Evolutionary conservation across 495 filamentous ascomycete genomes (phyloP), one percentile per base, ranked within the genome.

Genomic region (Delitschia confertaspora): DNA sequence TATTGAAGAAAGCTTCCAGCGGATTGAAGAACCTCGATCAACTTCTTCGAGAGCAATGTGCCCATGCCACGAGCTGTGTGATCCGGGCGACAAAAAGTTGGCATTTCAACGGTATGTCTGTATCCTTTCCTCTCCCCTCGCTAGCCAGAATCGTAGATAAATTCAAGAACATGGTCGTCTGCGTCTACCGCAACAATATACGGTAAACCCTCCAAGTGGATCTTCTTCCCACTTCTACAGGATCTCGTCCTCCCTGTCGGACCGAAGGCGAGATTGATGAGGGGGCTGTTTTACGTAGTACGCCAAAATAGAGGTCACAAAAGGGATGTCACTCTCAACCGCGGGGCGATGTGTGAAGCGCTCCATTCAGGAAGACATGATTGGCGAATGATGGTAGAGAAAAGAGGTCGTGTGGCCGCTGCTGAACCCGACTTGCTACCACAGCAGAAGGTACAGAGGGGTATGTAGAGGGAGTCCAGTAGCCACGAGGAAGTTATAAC

Each of bases 81-180:
- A 3, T 44, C 37, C 4, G 42, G 42, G 33, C 49, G 53, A 29
- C 53, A 56, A 25, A 51, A 52, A 9, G 52, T 24, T 9, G 30
- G 36, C 4, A 56, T 9, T 24, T 56, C 53, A 25, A 48, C 53
- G 7, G 53, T 56, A 29, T 56, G 53, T 16, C 33, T 30, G 23
- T 56, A 56, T 8, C 53, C 53, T 13, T 31, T 32, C 25, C 35
- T 34, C n/a, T 6, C 49, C 14, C 17, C 16, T 8, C 42, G 38
- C 21, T 52, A 56, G 10, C 43, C 49, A 13, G 31, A 22, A 5
- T 21, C 33, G 19, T 55, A 55, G 3, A 17, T 11, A 32, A 19
- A 51, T 16, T 47, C 51, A 9, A 50, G n/a, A n/a, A 52, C 34
- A 4, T 47, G 27, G 14, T 38, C 14, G 21, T 23, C 22, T n/a